A percentile compares a stretch with the other conserved stretches of the same genome.
phyloP scores from a whole-genome alignment of 1,139 yeast genomes.

The Ogataea hybrid region DNA sequence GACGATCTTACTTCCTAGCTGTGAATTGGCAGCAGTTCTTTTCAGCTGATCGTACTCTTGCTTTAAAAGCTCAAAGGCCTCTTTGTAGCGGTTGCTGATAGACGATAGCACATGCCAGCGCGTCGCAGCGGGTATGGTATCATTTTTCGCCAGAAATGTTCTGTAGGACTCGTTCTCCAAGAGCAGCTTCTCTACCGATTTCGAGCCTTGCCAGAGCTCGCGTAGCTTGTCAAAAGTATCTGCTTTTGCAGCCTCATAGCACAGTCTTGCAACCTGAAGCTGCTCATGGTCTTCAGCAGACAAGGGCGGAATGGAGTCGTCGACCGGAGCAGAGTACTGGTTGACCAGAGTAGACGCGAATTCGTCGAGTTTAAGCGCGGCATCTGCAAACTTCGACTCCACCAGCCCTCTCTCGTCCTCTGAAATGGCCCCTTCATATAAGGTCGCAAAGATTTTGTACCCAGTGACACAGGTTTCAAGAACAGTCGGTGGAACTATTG shows the following conservation, averaged over 20 bases:
- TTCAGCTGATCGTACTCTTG: constrained; percentile 26
- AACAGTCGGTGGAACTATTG: constrained; percentile 26
- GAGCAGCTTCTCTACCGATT: constrained; percentile 39
- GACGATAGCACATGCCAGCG: constrained; percentile 43
- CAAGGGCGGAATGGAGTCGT: constrained; percentile 30
- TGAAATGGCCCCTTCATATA: constrained; percentile 29
- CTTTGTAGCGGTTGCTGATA: constrained; percentile 40
- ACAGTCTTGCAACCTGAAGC: constrained; percentile 31
- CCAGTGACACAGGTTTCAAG: constrained; percentile 35
- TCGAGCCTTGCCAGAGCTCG: constrained; percentile 23
- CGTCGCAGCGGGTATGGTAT: constrained; percentile 24
- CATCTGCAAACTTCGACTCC: constrained; percentile 9
- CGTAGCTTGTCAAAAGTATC: constrained; percentile 31
- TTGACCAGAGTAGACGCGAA: constrained; percentile 10
- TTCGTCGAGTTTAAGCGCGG: constrained; percentile 18
- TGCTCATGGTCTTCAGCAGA: constrained; percentile 30
- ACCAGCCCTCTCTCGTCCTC: constrained; percentile 6
- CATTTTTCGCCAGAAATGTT: constrained; percentile 41
- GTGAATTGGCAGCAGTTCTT: constrained; percentile 32
- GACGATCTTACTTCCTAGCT: constrained; percentile 33
- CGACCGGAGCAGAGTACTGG: constrained; percentile 25
- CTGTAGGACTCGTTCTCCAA: constrained; percentile 45
- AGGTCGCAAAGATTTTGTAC: constrained; percentile 32
- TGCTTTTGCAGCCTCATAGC: constrained; percentile 32
- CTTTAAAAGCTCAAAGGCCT: constrained; percentile 38